Evolutionary conservation across 345 rosid species (phyloP).

Genomic region (Lepidium sativum): DNA sequence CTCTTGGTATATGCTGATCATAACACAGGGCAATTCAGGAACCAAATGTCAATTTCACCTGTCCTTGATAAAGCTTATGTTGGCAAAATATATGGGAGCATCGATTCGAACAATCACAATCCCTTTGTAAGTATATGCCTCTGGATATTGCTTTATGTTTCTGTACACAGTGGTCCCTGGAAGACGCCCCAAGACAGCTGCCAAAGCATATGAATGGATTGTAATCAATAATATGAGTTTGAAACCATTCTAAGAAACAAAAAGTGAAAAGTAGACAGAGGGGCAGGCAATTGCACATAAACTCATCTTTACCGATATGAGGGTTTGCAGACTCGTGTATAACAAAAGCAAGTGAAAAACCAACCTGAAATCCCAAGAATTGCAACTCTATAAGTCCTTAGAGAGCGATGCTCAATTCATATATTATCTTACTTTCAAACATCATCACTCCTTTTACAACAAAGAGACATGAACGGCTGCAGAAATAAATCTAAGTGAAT

Average conservation of each 20-base stretch:
- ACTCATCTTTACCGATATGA: conserved; percentile 65
- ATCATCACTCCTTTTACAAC: neutral
- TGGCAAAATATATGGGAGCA: conserved; percentile 97
- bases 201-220: conserved; percentile 22
- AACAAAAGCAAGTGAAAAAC: conserved; percentile 90
- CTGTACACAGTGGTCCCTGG: conserved; percentile 97
- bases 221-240: neutral
- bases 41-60: conserved; percentile 34
- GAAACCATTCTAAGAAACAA: neutral
- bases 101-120: conserved; percentile 89
- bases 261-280: neutral
- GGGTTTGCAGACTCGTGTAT: conserved; percentile 99
- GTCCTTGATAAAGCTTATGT: conserved; percentile 86
- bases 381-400: neutral
- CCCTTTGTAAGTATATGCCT: conserved; percentile 84
- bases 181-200: conserved; percentile 96
- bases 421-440: neutral
- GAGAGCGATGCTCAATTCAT: neutral
- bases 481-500: neutral
- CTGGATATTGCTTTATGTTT: conserved; percentile 83
- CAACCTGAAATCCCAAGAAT: conserved; percentile 52
- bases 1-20: neutral
- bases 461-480: neutral
- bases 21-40: neutral
- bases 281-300: neutral